Evolutionary conservation across 1,139 yeast genomes (phyloP).

Genomic region (Saccharomyces hybrid): DNA sequence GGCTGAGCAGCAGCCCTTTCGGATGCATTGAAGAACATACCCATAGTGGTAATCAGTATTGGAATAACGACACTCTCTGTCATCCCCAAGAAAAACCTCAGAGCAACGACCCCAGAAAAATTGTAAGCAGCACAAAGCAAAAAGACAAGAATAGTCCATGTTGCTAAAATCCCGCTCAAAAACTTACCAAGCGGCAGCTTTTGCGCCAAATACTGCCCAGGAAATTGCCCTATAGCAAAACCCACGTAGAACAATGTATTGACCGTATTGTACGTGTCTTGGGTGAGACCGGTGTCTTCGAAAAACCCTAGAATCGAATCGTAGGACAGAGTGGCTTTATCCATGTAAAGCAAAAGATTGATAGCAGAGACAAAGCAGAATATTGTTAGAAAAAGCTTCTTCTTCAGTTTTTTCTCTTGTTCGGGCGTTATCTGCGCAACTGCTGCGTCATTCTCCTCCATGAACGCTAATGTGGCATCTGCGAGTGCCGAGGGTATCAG

Average conservation of each 20-base stretch:
- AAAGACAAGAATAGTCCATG: slow-evolving; percentile 39
- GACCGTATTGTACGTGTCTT: slow-evolving; percentile 34
- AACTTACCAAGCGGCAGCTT: slow-evolving; percentile 33
- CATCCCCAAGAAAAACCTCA: slow-evolving; percentile 42
- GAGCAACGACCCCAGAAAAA: slow-evolving; percentile 37
- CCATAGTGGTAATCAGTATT: slow-evolving; percentile 36
- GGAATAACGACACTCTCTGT: slow-evolving; percentile 41
- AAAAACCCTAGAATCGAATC: slow-evolving; percentile 39
- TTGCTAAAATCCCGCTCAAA: slow-evolving; percentile 29
- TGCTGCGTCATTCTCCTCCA: background rate
- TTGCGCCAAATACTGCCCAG: slow-evolving; percentile 29
- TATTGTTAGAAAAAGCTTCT: slow-evolving; percentile 34
- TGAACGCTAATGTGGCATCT: background rate
- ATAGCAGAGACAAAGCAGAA: slow-evolving; percentile 35
- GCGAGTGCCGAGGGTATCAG: background rate
- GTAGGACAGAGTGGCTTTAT: slow-evolving; percentile 40
- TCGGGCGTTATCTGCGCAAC: slow-evolving; percentile 33
- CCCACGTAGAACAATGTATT: slow-evolving; percentile 39
- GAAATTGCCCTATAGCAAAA: slow-evolving; percentile 35
- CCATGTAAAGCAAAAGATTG: slow-evolving; percentile 38
- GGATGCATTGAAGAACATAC: slow-evolving; percentile 39
- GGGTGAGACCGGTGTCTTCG: slow-evolving; percentile 36
- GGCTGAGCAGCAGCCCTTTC: slow-evolving; percentile 40
- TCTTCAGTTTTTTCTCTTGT: slow-evolving; percentile 32
- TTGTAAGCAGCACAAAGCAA: slow-evolving; percentile 37